Evolutionary conservation across 768 basidiomycete genomes (phyloP).

Genomic region (Tricholoma hemisulphureum): DNA sequence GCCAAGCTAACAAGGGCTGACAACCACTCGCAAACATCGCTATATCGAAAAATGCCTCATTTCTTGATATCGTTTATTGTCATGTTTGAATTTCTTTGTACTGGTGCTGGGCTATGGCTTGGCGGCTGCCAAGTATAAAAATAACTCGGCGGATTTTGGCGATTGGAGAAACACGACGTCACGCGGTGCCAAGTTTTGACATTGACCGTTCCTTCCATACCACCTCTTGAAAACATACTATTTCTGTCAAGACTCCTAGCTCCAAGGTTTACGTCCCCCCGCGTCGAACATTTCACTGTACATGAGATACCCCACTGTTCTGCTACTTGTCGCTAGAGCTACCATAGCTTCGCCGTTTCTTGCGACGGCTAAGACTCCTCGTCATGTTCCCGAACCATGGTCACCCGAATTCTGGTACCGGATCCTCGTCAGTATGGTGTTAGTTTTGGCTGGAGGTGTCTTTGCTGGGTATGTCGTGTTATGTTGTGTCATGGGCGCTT

Average conservation of each 20-base stretch:
- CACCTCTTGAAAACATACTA: no score
- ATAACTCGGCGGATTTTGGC: no score
- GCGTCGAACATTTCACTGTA: not conserved
- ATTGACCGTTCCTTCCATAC: no score
- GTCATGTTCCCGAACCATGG: conserved; percentile 31
- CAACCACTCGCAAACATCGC: no score
- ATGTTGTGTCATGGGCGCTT: not conserved
- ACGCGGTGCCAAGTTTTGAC: not conserved
- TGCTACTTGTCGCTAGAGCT: conserved; percentile 5
- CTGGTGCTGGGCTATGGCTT: no score
- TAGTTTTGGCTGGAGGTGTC: conserved; percentile 86
- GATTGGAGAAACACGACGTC: no score
- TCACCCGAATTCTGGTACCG: conserved; percentile 76
- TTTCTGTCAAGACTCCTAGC: no score
- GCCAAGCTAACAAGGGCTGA: no score
- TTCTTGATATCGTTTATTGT: no score
- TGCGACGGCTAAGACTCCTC: conserved; percentile 1
- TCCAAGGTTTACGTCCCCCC: not conserved
- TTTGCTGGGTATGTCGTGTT: conserved; percentile 76
- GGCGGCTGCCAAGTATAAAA: no score
- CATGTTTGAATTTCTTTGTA: no score
- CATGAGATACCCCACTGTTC: conserved; percentile 13
- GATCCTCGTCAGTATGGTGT: conserved; percentile 56
- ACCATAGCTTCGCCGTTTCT: conserved; percentile 11
- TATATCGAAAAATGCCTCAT: no score